Evolutionary conservation across 768 basidiomycete species (phyloP), one percentile per base, ranked within the genome.

Genomic region (Leccinum longicurvipes): DNA sequence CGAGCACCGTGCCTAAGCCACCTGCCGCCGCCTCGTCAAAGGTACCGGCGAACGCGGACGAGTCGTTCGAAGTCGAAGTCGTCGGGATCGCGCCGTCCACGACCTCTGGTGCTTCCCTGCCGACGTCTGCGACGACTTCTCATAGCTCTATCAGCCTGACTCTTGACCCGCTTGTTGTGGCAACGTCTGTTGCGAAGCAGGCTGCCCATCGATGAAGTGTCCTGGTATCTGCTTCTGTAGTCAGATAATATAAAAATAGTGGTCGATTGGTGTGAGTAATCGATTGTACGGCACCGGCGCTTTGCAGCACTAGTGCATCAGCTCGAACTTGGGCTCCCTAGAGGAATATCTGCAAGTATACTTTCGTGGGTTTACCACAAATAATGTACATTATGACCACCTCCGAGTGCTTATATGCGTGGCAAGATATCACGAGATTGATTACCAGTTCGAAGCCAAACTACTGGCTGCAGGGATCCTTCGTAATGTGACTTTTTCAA

Each of bases 51-150:
- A 34, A n/a, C 10, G 41, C 54, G 31, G 55, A 51, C 11, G 51
- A 61, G 32, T 59, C 70, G 1, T 57, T 69, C 32, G 53, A 61
- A 39, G 41, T 69, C 7, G 65, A 69, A 42, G 34, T 69, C 21
- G 57, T 67, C 11, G 63, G 60, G 2, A 17, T 55, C 17, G 17
- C 46, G 19, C 23, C 50, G 12, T 56, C 65, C 7, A 36, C 27
- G 2, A 46, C 56, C 7, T 10, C 53, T 8, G 36, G 44, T 15
- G 54, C 57, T 24, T 47, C 53, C 25, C 44, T 41, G 36, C 47
- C 63, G 7, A 50, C 46, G 1, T 19, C 53, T 0, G 28, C 46
- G 28, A 51, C 39, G 5, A 8, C 41, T 47, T 50, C 59, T 23
- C 11, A 19, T n/a, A 42, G 51, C 15, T 48, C 66, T 31, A 21